Base-by-base conservation (phyloP, 1,139 yeast genomes). In the Debaryomyces fabryi region DNA sequence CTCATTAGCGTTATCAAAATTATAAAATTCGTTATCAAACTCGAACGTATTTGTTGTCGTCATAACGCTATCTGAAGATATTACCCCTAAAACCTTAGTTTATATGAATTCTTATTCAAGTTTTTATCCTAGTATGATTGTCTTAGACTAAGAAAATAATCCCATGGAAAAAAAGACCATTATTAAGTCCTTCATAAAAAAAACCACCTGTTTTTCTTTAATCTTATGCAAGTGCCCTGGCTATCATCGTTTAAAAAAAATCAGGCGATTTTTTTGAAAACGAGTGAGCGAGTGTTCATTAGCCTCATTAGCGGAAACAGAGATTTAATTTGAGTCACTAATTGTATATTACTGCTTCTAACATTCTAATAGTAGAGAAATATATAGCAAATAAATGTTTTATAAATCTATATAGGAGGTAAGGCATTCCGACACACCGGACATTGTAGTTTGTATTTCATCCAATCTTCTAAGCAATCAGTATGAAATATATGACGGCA, bases 401-500 rank as follows among this genome's bases (percentile, higher is more conserved):
- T 2, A 29, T 39, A 29, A 21, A 29, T 12, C 20, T 52, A 59
- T 45, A 59, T 49, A 12, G 97, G 97, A 1, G 97, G 97, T 42
- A 92, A 71, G 23, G 90, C 82, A 52, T 83, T 83, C 58, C 98
- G 78, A 67, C 98, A 92, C 3, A 91, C 95, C 0, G 98, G 98
- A 68, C 98, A 92, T 60, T 91, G 97, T 45, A 92, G 68, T 59
- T 92, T 88, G 59, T 90, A 87, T 65, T 86, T 82, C 97, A 92
- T 90, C 98, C 98, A 92, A 56, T 81, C 83, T 61, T 89, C 96
- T 57, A 92, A 72, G 69, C 98, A 92, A 33, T 81, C 85, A 0
- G 89, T 79, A 61, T 92, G 98, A 77, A 91, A 92, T 8, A 90
- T 83, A 65, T 92, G 98, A 46, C 83, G 78, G 64, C 98, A 92